phyloP scores from a whole-genome alignment of 2,329 filamentous ascomycete species.

The Exserohilum turcica region DNA sequence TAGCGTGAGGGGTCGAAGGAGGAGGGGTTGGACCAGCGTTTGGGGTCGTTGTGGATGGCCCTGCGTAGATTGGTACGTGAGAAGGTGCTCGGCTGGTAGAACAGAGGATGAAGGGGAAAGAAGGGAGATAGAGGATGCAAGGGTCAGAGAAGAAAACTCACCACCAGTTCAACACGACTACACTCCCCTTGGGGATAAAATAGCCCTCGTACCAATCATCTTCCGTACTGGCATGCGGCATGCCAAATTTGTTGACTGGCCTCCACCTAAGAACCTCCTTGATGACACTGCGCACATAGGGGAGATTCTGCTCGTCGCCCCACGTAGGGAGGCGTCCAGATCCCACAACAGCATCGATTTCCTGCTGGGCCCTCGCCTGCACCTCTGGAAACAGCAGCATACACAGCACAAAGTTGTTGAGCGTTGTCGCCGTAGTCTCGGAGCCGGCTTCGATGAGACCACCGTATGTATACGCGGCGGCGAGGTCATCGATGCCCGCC shows the following conservation, averaged over 20 bases:
- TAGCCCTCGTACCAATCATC: conserved; percentile 48
- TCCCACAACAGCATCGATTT: conserved; percentile 40
- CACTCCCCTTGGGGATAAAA: conserved; percentile 47
- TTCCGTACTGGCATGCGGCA: conserved; percentile 41
- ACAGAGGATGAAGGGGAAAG: neutral
- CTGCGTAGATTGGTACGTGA: conserved; percentile 7
- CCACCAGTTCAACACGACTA: conserved; percentile 44
- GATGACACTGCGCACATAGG: conserved; percentile 44
- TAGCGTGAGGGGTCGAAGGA: conserved; percentile 41
- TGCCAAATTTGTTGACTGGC: conserved; percentile 40
- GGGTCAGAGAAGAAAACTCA: conserved; percentile 18
- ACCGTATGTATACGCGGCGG: conserved; percentile 43
- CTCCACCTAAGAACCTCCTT: conserved; percentile 42
- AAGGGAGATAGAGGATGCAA: neutral
- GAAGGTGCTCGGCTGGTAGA: too few relatives aligned
- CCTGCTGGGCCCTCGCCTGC: conserved; percentile 35
- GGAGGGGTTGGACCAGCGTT: conserved; percentile 32
- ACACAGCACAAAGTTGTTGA: conserved; percentile 40
- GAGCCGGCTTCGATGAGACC: conserved; percentile 44
- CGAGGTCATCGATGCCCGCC: conserved; percentile 42
- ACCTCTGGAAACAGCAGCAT: conserved; percentile 36
- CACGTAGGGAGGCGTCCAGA: conserved; percentile 35
- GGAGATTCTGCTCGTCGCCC: conserved; percentile 38
- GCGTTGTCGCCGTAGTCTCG: conserved; percentile 38
- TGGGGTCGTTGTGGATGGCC: conserved; percentile 43